Conservation (phyloP, 129 eudicot species). For the Centrapalus pauciflorus region DNA sequence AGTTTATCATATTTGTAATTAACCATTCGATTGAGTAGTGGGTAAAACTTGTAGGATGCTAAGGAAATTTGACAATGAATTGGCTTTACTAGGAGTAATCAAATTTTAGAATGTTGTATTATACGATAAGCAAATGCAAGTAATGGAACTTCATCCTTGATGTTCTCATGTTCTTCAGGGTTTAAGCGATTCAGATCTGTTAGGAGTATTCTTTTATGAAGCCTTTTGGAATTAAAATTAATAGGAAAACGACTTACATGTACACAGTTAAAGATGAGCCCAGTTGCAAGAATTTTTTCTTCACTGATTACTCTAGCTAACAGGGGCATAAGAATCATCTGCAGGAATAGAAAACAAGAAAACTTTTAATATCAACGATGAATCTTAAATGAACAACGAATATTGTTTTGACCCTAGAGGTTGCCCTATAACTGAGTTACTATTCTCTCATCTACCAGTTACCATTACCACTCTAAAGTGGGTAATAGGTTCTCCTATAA, state of each 20-base stretch:
- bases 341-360: constrained; percentile 13
- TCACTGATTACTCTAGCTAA: constrained; percentile 60
- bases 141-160: not conserved
- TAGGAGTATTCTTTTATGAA: not conserved
- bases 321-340: constrained; percentile 79
- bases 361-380: not conserved
- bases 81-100: not conserved
- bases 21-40: not conserved
- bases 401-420: not conserved
- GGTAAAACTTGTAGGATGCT: not conserved
- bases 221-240: not conserved
- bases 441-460: no score
- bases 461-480: no score
- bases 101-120: not conserved
- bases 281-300: constrained; percentile 67
- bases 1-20: no score
- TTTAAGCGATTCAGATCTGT: not conserved
- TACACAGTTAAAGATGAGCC: constrained; percentile 54
- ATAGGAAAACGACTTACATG: constrained; percentile 39
- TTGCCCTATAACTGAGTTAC: no score
- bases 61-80: not conserved
- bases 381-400: not conserved
- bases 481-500: no score
- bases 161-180: no score
- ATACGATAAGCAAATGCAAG: not conserved